Evolutionary conservation across 1,284 basidiomycete species (phyloP).

Genomic region (Tremellales sp.): DNA sequence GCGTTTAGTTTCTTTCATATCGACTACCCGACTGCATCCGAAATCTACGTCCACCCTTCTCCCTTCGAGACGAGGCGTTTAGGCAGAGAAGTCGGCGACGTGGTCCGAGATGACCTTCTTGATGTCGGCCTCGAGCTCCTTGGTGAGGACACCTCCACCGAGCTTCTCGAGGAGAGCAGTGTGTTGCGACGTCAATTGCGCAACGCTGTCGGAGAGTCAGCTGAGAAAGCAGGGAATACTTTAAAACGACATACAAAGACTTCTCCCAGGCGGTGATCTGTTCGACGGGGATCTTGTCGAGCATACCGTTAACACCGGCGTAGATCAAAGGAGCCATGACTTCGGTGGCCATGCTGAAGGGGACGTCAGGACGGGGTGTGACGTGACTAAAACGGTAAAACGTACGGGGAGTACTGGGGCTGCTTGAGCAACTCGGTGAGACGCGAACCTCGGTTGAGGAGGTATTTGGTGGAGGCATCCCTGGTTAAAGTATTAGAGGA

Average conservation of each 20-base stretch:
- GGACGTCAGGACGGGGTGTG: constrained; percentile 13
- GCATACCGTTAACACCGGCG: constrained; percentile 97
- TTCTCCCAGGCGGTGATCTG: constrained; percentile 92
- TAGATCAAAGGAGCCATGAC: constrained; percentile 98
- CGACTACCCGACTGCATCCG: neutral
- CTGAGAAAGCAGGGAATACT: too few species aligned
- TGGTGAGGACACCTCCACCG: constrained; percentile 72
- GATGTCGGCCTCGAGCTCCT: constrained; percentile 87
- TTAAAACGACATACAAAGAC: constrained; percentile 44
- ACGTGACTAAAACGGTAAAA: neutral
- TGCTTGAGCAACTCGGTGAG: constrained; percentile 98
- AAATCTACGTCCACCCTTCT: neutral
- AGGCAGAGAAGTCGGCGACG: constrained; percentile 69
- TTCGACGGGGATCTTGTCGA: constrained; percentile 88
- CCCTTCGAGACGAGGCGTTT: constrained; percentile 11
- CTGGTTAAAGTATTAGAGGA: constrained; percentile 6
- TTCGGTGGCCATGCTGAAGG: constrained; percentile 63
- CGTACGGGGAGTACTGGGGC: constrained; percentile 79
- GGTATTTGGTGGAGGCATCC: constrained; percentile 96
- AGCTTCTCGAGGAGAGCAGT: constrained; percentile 74
- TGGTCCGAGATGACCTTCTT: constrained; percentile 86
- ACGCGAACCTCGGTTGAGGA: constrained; percentile 95
- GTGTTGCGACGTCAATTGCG: constrained; percentile 70
- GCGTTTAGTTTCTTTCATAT: neutral
- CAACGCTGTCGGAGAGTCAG: constrained; percentile 29